Conservation (phyloP, 2,329 filamentous ascomycete species). For the Rhexocercosporidium sp. region DNA sequence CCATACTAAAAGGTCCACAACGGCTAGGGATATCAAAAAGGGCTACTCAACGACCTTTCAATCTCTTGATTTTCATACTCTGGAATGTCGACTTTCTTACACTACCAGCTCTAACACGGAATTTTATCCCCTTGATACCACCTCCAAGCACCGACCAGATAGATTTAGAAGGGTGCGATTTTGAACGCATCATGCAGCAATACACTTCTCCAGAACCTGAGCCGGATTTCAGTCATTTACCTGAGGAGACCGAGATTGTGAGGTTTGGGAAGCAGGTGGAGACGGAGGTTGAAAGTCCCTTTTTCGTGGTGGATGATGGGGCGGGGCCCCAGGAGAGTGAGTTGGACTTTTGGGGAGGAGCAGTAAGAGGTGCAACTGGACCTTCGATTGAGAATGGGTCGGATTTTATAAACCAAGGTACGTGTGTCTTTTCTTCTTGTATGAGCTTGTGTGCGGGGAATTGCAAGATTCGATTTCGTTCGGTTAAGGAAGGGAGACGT, state of each 20-base stretch:
- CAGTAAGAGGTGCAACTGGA: neutral
- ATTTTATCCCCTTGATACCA: neutral
- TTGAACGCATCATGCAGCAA: neutral
- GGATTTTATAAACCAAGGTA: neutral
- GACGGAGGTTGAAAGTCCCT: neutral
- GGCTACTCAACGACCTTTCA: neutral
- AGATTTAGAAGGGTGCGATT: neutral
- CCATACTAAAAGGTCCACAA: neutral
- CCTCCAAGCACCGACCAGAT: neutral
- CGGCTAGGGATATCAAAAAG: neutral
- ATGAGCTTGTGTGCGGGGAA: too few relatives aligned
- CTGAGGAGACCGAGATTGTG: neutral
- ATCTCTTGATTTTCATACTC: neutral
- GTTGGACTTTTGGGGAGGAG: neutral
- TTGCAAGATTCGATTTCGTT: too few relatives aligned
- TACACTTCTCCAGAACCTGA: neutral
- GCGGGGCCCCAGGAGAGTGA: neutral
- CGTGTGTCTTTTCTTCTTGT: neutral
- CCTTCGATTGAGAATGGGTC: neutral
- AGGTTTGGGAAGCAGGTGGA: neutral
- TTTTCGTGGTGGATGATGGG: neutral
- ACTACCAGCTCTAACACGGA: neutral
- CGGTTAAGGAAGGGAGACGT: too few relatives aligned
- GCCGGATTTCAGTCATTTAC: neutral
- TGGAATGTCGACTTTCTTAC: neutral